phyloP scores from a whole-genome alignment of 306 rosid genomes.

The Dryas drummondii region DNA sequence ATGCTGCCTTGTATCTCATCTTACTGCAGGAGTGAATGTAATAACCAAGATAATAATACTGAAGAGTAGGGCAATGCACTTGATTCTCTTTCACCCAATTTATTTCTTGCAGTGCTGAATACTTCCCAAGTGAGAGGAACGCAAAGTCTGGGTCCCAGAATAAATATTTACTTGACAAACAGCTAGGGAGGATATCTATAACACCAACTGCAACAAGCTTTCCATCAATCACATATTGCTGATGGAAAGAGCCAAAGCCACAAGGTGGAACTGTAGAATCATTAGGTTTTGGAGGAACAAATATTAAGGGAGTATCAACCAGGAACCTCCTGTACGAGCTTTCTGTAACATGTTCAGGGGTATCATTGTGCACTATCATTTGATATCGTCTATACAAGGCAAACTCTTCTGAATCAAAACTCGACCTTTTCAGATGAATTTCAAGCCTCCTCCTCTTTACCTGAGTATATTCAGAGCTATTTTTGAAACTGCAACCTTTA shows the following conservation, averaged over 20 bases:
- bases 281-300: slow-evolving; percentile 52
- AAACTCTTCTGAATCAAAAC: slow-evolving; percentile 77
- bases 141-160: slow-evolving; percentile 99
- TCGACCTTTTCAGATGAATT: slow-evolving; percentile 70
- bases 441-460: slow-evolving; percentile 60
- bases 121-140: slow-evolving; percentile 89
- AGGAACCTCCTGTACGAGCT: slow-evolving; percentile 68
- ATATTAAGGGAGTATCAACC: slow-evolving; percentile 76
- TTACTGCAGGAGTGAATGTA: slow-evolving; percentile 88
- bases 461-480: slow-evolving; percentile 31
- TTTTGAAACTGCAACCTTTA: slow-evolving; percentile 37
- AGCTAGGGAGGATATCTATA: slow-evolving; percentile 86
- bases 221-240: slow-evolving; percentile 82
- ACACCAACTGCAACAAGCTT: slow-evolving; percentile 93
- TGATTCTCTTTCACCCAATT: slow-evolving; percentile 90
- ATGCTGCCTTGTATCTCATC: slow-evolving; percentile 97
- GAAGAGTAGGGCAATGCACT: slow-evolving; percentile 67
- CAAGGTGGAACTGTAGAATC: slow-evolving; percentile 78
- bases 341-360: slow-evolving; percentile 61
- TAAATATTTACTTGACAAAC: slow-evolving; percentile 92
- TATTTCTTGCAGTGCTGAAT: slow-evolving; percentile 87
- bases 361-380: slow-evolving; percentile 75
- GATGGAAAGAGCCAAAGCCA: slow-evolving; percentile 99
- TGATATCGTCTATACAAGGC: slow-evolving; percentile 73
- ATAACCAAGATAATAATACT: slow-evolving; percentile 91